A percentile compares a stretch with the other conserved stretches of the same genome.
Conservation (phyloP, 139 green algal genomes). For the Nannochloris sp. region DNA sequence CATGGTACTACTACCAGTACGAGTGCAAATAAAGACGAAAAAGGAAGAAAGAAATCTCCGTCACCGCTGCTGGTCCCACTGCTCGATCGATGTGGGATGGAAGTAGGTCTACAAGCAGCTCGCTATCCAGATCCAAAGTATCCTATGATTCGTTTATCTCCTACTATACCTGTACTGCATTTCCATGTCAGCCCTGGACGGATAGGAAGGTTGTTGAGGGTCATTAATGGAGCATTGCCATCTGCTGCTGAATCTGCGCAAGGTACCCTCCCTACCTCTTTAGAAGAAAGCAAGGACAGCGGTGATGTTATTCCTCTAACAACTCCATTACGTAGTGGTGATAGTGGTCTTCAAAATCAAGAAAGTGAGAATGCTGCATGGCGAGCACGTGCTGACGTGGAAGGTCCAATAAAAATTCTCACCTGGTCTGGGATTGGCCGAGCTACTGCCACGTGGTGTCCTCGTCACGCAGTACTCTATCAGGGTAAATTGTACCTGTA, state of each 20-base stretch:
- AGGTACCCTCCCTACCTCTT: not conserved
- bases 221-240: constrained; percentile 16
- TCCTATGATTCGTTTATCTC: constrained; percentile 36
- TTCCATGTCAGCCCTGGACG: constrained; percentile 65
- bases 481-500: constrained; percentile 45
- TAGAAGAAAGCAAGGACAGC: too few species aligned
- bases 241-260: not conserved
- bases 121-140: constrained; percentile 34
- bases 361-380: constrained; percentile 24
- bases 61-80: constrained; percentile 34
- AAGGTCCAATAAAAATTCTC: constrained; percentile 26
- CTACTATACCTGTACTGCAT: constrained; percentile 43
- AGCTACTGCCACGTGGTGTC: constrained; percentile 30
- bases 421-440: constrained; percentile 35
- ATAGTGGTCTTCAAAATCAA: too few species aligned
- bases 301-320: too few species aligned
- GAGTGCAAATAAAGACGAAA: too few species aligned
- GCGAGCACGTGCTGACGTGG: constrained; percentile 24
- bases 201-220: constrained; percentile 45
- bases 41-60: not conserved
- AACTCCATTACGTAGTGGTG: too few species aligned
- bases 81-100: constrained; percentile 46
- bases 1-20: too few species aligned
- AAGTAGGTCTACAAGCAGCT: constrained; percentile 28
- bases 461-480: constrained; percentile 21